Evolutionary conservation across 163 green algal genomes (phyloP).

Genomic region (Chloromonas sp.): DNA sequence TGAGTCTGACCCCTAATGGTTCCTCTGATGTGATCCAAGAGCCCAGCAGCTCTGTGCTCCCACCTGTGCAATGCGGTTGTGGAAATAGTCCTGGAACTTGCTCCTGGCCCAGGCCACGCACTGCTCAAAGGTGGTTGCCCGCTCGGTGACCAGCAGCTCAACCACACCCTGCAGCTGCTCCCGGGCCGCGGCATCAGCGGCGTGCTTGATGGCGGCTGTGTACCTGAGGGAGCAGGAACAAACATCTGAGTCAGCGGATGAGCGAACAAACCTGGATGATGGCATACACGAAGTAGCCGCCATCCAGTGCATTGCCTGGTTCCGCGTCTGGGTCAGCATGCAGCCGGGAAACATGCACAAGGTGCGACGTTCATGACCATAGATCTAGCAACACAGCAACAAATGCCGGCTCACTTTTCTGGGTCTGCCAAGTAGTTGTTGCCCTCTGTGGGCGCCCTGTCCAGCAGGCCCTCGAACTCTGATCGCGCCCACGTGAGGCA

Average conservation of each 20-base stretch:
- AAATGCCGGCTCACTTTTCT: slow-evolving; percentile 59
- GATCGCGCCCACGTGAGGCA: slow-evolving; percentile 84
- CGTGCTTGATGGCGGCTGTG: slow-evolving; percentile 9
- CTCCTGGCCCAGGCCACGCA: slow-evolving; percentile 81
- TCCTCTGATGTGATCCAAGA: too few relatives aligned
- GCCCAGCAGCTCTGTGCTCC: neutral
- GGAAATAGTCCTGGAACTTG: slow-evolving; percentile 84
- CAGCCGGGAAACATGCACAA: too few relatives aligned
- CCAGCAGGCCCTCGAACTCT: slow-evolving; percentile 94
- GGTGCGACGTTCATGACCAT: too few relatives aligned
- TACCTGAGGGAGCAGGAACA: neutral
- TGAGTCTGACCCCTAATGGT: too few relatives aligned
- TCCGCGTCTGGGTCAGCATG: too few relatives aligned
- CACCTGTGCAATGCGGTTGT: slow-evolving; percentile 92
- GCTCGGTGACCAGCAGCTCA: slow-evolving; percentile 68
- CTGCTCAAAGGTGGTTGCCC: slow-evolving; percentile 73
- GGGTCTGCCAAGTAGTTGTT: slow-evolving; percentile 86
- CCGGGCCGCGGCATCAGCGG: slow-evolving; percentile 59
- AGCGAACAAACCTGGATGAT: too few relatives aligned
- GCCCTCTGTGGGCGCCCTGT: slow-evolving; percentile 81
- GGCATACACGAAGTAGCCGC: too few relatives aligned
- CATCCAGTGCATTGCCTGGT: too few relatives aligned
- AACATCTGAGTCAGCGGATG: neutral
- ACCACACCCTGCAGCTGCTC: slow-evolving; percentile 85
- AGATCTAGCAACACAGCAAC: too few relatives aligned